Evolutionary conservation across 345 rosid species (phyloP).

Genomic region (Arabidopsis thaliana): TAIR10.1 NC_003071.7:6301001-6301500

Average conservation of each 20-base stretch:
- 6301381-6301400: neutral
- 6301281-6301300: neutral
- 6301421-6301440: slow-evolving; percentile 96
- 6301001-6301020: neutral
- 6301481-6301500: slow-evolving; percentile 94
- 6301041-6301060: neutral
- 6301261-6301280: slow-evolving; percentile 56
- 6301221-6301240: slow-evolving; percentile 96
- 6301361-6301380: too few relatives aligned
- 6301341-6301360: neutral
- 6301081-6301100: neutral
- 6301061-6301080: neutral
- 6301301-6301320: neutral
- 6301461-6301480: slow-evolving; percentile 84
- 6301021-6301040: neutral
- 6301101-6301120: neutral
- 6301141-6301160: slow-evolving; percentile 69
- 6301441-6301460: slow-evolving; percentile 91
- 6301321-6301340: neutral
- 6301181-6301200: slow-evolving; percentile 80
- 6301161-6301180: slow-evolving; percentile 90
- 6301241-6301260: slow-evolving; percentile 66
- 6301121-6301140: neutral
- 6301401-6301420: slow-evolving; percentile 35
- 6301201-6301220: slow-evolving; percentile 82